Conservation (phyloP, 1,139 yeast genomes). For the Hansenula lynferdii region DNA sequence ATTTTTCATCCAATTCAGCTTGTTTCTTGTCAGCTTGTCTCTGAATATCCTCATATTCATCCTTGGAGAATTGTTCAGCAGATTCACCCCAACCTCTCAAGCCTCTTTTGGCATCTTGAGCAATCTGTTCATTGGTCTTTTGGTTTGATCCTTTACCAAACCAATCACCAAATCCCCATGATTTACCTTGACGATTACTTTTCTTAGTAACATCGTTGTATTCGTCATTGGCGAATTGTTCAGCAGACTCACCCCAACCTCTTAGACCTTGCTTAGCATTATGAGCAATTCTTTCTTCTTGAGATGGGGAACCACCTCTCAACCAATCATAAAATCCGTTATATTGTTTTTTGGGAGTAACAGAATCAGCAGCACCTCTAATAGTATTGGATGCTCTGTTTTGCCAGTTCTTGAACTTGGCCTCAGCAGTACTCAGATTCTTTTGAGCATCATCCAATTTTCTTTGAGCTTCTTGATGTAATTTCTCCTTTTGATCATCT, state of each 20-base stretch:
- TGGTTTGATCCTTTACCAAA: not conserved
- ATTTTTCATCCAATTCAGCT: slow-evolving; percentile 15
- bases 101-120: slow-evolving; percentile 28
- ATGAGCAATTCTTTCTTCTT: slow-evolving; percentile 21
- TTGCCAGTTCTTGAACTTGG: slow-evolving; percentile 22
- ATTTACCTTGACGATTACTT: slow-evolving; percentile 23
- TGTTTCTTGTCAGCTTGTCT: slow-evolving; percentile 13
- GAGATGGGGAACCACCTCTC: slow-evolving; percentile 19
- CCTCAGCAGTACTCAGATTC: slow-evolving; percentile 20
- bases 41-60: slow-evolving; percentile 30
- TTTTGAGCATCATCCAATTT: slow-evolving; percentile 24
- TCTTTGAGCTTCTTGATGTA: slow-evolving; percentile 24
- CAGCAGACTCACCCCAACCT: slow-evolving; percentile 43
- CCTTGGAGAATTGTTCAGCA: slow-evolving; percentile 36
- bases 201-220: slow-evolving; percentile 25
- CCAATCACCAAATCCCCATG: slow-evolving; percentile 1
- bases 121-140: slow-evolving; percentile 23
- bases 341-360: not conserved
- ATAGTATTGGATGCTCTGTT: slow-evolving; percentile 15
- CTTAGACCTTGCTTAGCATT: slow-evolving; percentile 29
- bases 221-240: slow-evolving; percentile 35
- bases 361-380: slow-evolving; percentile 3
- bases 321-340: slow-evolving; percentile 22
- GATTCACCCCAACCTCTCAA: slow-evolving; percentile 42
- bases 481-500: slow-evolving; percentile 17